Percentiles rank a stretch among this genome's conserved stretches.
phyloP scores from a whole-genome alignment of 805 yeast genomes.

The Candida dajiaensis region DNA sequence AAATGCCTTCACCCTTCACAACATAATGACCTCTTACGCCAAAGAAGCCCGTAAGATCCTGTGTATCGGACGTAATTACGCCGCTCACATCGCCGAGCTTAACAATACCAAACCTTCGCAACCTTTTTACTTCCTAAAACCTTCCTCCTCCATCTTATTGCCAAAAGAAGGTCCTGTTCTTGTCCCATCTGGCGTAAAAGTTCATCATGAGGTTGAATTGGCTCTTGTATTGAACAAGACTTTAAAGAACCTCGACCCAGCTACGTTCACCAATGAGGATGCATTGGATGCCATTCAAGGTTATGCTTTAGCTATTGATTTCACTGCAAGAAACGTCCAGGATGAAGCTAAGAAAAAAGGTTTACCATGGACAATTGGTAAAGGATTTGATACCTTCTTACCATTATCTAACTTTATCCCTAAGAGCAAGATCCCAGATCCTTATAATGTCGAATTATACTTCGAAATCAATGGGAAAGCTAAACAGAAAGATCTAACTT shows the following conservation, averaged over 20 bases:
- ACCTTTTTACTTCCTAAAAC: conserved; percentile 93
- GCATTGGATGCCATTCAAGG: conserved; percentile 80
- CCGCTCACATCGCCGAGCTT: conserved; percentile 91
- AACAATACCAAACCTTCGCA: conserved; percentile 74
- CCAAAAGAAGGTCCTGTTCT: conserved; percentile 70
- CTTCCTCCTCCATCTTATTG: conserved; percentile 64
- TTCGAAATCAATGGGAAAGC: conserved; percentile 65
- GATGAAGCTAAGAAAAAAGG: conserved; percentile 92
- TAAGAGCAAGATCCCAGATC: conserved; percentile 59
- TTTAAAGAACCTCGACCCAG: conserved; percentile 55
- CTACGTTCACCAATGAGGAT: conserved; percentile 50
- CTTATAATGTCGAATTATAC: conserved; percentile 59
- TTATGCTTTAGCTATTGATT: conserved; percentile 83
- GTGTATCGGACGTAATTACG: conserved; percentile 95
- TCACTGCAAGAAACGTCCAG: conserved; percentile 95
- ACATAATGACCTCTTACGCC: conserved; percentile 34
- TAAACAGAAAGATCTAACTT: conserved; percentile 70
- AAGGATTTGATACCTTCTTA: conserved; percentile 93
- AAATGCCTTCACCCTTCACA: no score
- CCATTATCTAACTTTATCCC: conserved; percentile 79
- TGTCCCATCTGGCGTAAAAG: conserved; percentile 73
- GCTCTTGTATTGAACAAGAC: conserved; percentile 68
- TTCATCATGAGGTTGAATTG: conserved; percentile 91
- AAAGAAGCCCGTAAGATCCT: conserved; percentile 70
- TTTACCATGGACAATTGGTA: conserved; percentile 93